Percentiles rank a stretch among this genome's conserved stretches.
Evolutionary conservation across 148 eudicot species (phyloP).

Genomic region (Polygonum aviculare): DNA sequence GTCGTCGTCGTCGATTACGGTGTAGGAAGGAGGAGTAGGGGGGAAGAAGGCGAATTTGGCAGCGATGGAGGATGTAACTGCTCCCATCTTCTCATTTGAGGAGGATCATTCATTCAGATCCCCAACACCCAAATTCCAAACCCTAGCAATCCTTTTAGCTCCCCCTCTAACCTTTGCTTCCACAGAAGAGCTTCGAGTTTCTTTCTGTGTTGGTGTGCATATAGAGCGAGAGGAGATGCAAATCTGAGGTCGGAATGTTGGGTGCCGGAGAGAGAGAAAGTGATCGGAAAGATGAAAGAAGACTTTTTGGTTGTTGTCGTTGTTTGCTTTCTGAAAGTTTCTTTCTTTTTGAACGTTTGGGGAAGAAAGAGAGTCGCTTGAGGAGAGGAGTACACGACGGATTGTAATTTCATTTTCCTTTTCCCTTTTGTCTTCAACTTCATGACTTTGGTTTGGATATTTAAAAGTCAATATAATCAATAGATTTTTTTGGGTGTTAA

Average conservation of each 20-base stretch:
- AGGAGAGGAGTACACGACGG: constrained; percentile 6
- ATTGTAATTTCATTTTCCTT: neutral
- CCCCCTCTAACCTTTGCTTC: neutral
- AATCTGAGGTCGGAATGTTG: neutral
- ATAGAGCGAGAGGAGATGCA: neutral
- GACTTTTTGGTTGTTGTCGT: neutral
- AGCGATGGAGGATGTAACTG: constrained; percentile 88
- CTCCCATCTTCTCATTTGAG: constrained; percentile 58
- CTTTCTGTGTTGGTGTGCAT: neutral
- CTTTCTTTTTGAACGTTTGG: neutral
- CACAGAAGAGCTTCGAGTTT: neutral
- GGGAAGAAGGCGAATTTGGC: constrained; percentile 97
- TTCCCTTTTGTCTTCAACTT: neutral
- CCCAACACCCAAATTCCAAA: constrained; percentile 2
- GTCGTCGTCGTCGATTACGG: constrained; percentile 46
- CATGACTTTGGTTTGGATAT: neutral
- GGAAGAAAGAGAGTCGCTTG: neutral
- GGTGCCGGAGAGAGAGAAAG: neutral
- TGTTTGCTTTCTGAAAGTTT: neutral
- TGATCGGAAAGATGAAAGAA: neutral
- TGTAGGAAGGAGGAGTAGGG: constrained; percentile 83
- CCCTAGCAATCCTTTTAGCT: neutral
- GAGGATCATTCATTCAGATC: neutral
- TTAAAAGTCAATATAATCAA: neutral
- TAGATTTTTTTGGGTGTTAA: neutral